Evolutionary conservation across 78 protist genomes (phyloP).

Genomic region (Chrysochromulina tobinii): DNA sequence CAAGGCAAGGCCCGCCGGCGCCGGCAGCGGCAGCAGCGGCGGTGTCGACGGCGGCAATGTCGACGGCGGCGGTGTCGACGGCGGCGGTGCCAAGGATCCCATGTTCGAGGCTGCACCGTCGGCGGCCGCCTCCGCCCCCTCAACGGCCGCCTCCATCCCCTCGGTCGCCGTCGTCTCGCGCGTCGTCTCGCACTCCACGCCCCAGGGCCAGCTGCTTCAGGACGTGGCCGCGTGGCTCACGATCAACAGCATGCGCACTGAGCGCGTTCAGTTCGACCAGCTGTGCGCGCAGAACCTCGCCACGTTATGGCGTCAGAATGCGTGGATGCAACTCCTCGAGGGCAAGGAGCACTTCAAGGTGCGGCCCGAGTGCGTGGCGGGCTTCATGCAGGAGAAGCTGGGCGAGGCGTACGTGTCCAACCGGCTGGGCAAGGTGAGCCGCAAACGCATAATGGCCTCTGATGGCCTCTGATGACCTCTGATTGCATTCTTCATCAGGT

Average conservation of each 20-base stretch:
- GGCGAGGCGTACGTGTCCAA: background rate
- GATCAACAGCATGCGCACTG: conserved; percentile 56
- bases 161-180: too few species aligned
- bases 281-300: conserved; percentile 46
- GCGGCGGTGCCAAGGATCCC: background rate
- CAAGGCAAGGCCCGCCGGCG: background rate
- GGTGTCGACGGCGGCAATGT: background rate
- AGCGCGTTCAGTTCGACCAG: conserved; percentile 35
- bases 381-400: background rate
- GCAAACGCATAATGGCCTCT: background rate
- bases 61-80: background rate
- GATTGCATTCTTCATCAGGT: background rate
- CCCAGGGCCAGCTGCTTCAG: background rate
- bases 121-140: too few species aligned
- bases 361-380: background rate
- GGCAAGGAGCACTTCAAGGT: background rate
- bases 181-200: background rate
- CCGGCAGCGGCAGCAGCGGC: background rate
- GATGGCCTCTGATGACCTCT: too few species aligned
- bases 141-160: too few species aligned
- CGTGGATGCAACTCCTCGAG: background rate
- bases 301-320: conserved; percentile 32
- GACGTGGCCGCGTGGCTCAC: conserved; percentile 59
- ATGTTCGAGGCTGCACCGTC: background rate
- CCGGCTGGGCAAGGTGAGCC: background rate